These are phyloP conservation scores for Alternaria longipes DNA, from an alignment of 2,329 filamentous ascomycete species.

Conservation along the genomic window DNA sequence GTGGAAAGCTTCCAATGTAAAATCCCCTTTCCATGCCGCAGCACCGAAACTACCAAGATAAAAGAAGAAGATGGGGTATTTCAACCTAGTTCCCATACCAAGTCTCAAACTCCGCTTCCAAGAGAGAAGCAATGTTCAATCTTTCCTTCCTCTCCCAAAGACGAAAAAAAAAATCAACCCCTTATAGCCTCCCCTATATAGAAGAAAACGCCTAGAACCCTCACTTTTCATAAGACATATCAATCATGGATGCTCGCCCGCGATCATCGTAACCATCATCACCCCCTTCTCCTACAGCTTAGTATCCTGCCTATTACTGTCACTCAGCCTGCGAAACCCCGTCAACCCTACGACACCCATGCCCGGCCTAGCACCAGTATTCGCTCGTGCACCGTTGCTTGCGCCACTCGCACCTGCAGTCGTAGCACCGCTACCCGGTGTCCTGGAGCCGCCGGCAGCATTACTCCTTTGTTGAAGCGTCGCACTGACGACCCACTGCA, in stretches of 20 bases:
- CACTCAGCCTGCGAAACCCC: conserved; percentile 44
- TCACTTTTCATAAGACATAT: conserved; percentile 34
- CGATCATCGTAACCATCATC: neutral
- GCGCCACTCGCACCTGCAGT: conserved; percentile 27
- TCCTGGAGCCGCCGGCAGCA: conserved; percentile 38
- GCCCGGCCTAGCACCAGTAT: conserved; percentile 28
- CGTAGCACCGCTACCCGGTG: conserved; percentile 25
- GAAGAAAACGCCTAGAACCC: neutral
- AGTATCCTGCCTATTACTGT: conserved; percentile 49
- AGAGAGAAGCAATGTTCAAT: neutral
- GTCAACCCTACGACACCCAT: conserved; percentile 35
- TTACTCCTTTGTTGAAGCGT: conserved; percentile 58
- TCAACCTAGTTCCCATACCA: neutral
- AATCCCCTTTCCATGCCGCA: neutral
- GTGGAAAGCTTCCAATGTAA: too few species aligned
- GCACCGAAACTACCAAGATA: neutral
- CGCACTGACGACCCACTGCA: conserved; percentile 69
- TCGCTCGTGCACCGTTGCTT: conserved; percentile 39
- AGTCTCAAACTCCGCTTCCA: neutral
- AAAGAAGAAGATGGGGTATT: conserved; percentile 14
- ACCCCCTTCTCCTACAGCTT: conserved; percentile 37
- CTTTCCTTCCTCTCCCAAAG: neutral
- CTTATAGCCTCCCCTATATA: neutral
- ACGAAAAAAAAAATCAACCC: neutral
- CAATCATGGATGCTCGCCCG: conserved; percentile 13